Base-by-base conservation (phyloP, 495 filamentous ascomycete genomes). In the Penicillium mononematosum region DNA sequence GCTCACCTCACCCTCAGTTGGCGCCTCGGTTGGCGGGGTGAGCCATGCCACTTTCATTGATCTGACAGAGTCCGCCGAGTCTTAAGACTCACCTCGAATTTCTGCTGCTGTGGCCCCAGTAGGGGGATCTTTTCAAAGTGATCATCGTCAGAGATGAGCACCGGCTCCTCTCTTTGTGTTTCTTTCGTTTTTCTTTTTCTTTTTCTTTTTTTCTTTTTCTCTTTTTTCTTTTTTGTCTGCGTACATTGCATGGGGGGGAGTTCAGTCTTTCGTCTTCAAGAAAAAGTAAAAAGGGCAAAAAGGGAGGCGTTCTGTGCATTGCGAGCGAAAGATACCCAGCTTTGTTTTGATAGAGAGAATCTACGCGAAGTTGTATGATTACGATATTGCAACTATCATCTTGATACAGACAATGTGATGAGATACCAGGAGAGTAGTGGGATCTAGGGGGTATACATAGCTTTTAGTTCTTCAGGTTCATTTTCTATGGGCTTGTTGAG, bases 261-360 rank as follows among this genome's bases (percentile, higher is more conserved):
- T 45, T n/a, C 12, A 19, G 47, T 25, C 7, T 17, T n/a, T 19
- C 17, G 9, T 31, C 9, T 27, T 51, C 11, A 3, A n/a, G 25
- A 39, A 25, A 38, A 12, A 6, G 14, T 7, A 36, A 22, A 34
- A 38, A 2, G 14, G 5, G 1, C 22, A 34, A 36, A n/a, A 34
- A 36, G 1, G 29, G 47, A 14, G 11, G 36, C 24, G 34, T 52
- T 42, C 9, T 11, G 36, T n/a, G 49, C 22, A 42, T 48, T 48
- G 10, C 19, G 45, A 48, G 45, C 45, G 45, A 32, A 48, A 25
- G 49, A 52, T 52, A 52, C 49, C 49, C 49, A 29, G 12, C 17
- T 16, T 32, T 50, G 19, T 50, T 50, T 31, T 12, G 14, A 14
- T 38, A 24, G 8, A 48, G 19, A 32, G 6, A 9, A 29, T 31